Evolutionary conservation across 2,329 filamentous ascomycete species (phyloP).

Genomic region (Fusarium sp.): DNA sequence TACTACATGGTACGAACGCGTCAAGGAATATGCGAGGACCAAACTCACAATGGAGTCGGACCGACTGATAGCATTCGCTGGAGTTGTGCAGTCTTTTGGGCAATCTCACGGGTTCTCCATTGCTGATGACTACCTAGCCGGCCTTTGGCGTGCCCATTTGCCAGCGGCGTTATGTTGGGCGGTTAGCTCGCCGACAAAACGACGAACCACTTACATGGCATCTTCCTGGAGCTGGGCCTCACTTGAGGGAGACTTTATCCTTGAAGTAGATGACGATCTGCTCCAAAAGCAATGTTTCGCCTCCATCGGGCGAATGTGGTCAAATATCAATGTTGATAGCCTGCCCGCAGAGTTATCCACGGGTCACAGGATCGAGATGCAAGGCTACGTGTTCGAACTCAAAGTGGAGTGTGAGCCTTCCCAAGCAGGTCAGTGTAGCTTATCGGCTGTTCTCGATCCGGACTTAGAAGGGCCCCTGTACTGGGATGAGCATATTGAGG

Average conservation of each 20-base stretch:
- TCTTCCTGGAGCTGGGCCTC: slow-evolving; percentile 1
- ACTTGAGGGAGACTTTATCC: background rate
- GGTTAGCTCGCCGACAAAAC: background rate
- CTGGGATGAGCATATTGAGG: background rate
- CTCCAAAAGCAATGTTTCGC: background rate
- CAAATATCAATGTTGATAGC: background rate
- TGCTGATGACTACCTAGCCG: background rate
- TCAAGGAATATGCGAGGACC: background rate
- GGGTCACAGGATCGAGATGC: background rate
- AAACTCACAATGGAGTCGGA: background rate
- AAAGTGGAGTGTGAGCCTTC: background rate
- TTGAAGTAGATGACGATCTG: background rate
- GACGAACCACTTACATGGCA: background rate
- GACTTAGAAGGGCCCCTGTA: background rate
- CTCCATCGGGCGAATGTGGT: background rate
- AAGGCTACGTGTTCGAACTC: background rate
- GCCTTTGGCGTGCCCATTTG: background rate
- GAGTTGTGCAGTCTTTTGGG: background rate
- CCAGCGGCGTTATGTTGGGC: background rate
- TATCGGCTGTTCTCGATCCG: background rate
- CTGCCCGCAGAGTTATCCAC: background rate
- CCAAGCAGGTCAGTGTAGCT: background rate
- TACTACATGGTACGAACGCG: background rate
- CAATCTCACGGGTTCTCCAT: background rate
- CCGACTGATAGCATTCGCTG: background rate